A percentile compares a stretch with the other conserved stretches of the same genome.
Conservation (phyloP, 345 rosid species). For the Conringia planisiliqua region DNA sequence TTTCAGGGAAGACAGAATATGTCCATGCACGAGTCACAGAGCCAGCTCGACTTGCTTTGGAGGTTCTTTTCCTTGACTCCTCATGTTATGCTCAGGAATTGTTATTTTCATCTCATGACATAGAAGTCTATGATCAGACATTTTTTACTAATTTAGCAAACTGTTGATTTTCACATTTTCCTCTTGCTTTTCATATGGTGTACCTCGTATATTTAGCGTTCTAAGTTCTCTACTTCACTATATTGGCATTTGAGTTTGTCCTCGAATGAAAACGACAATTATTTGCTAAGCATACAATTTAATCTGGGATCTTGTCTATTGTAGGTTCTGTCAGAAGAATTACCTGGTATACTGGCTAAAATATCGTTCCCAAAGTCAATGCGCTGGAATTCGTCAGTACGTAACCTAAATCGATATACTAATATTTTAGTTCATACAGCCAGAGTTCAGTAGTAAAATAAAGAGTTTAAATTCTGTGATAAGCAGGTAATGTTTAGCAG, state of each 20-base stretch:
- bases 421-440: neutral
- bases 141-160: neutral
- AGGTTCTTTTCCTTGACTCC: conserved; percentile 49
- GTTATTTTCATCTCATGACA: conserved; percentile 4
- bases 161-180: neutral
- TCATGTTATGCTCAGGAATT: conserved; percentile 20
- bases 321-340: conserved; percentile 83
- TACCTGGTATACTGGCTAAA: conserved; percentile 65
- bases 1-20: conserved; percentile 89
- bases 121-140: neutral
- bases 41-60: conserved; percentile 65
- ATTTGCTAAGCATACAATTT: neutral
- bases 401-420: conserved; percentile 11
- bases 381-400: conserved; percentile 94
- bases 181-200: neutral
- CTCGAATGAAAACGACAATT: neutral
- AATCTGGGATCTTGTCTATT: conserved; percentile 4
- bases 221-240: conserved; percentile 4
- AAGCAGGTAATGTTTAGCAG: conserved; percentile 82
- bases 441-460: neutral
- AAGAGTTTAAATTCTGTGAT: conserved; percentile 13
- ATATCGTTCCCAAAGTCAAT: conserved; percentile 89
- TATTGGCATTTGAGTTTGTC: conserved; percentile 16
- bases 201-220: neutral
- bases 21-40: conserved; percentile 62